Percentiles rank a stretch among this genome's conserved stretches.
phyloP scores from a whole-genome alignment of 2,329 filamentous ascomycete genomes.

The Dactylella cylindrospora region DNA sequence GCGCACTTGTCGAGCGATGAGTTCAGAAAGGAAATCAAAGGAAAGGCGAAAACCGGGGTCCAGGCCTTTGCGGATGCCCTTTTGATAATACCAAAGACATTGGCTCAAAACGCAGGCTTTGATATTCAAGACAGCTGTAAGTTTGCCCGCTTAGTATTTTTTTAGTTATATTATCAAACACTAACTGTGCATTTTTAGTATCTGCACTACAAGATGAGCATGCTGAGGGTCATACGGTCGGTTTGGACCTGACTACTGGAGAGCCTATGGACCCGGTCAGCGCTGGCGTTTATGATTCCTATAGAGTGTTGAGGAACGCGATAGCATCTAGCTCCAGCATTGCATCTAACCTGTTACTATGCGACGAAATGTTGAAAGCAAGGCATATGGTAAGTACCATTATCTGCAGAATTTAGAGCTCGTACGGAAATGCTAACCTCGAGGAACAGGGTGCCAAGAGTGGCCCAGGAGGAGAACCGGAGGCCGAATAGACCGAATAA shows the following conservation, averaged over 20 bases:
- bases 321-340: constrained; percentile 93
- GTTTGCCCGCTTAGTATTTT: constrained; percentile 52
- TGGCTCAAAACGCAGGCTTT: constrained; percentile 92
- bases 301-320: constrained; percentile 89
- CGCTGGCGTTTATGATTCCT: constrained; percentile 92
- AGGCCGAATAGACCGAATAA: no score
- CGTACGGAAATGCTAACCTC: constrained; percentile 10
- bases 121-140: constrained; percentile 93
- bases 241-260: constrained; percentile 81
- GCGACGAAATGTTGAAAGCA: constrained; percentile 96
- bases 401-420: neutral
- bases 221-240: constrained; percentile 78
- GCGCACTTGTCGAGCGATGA: constrained; percentile 81
- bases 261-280: constrained; percentile 93
- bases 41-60: constrained; percentile 96
- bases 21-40: constrained; percentile 89
- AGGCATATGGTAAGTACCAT: constrained; percentile 72
- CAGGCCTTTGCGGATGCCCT: constrained; percentile 92
- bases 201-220: constrained; percentile 84
- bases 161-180: constrained; percentile 15
- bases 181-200: constrained; percentile 58
- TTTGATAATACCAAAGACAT: constrained; percentile 92
- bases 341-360: constrained; percentile 89
- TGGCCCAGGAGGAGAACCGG: constrained; percentile 45
- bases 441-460: constrained; percentile 45